A percentile compares a stretch with the other conserved stretches of the same genome.
Evolutionary conservation across 306 rosid genomes (phyloP).

Genomic region (Ziziphus jujuba): DNA sequence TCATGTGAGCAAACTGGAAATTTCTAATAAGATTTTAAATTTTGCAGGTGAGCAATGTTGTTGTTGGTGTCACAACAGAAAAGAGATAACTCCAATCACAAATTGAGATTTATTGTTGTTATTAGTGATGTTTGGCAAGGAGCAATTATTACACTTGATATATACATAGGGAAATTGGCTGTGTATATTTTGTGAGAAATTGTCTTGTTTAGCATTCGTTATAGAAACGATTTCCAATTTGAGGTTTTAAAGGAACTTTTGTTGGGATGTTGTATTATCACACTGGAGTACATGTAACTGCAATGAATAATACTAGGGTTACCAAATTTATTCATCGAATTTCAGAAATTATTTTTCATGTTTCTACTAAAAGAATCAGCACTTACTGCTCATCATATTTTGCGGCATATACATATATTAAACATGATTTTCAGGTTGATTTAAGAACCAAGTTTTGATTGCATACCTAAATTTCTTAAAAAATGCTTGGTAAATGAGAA

Average conservation of each 20-base stretch:
- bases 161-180: slow-evolving; percentile 28
- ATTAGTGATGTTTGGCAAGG: slow-evolving; percentile 6
- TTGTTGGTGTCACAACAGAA: slow-evolving; percentile 86
- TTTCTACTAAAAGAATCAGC: too few species aligned
- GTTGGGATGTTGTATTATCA: not conserved
- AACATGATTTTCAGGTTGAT: too few species aligned
- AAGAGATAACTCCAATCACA: slow-evolving; percentile 47
- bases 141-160: slow-evolving; percentile 10
- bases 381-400: too few species aligned
- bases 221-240: slow-evolving; percentile 16
- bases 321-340: too few species aligned
- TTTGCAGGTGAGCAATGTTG: slow-evolving; percentile 95
- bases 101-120: not conserved
- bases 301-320: too few species aligned
- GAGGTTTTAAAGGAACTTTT: slow-evolving; percentile 11
- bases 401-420: too few species aligned
- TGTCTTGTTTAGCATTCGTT: slow-evolving; percentile 20
- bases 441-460: too few species aligned
- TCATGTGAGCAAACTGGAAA: slow-evolving; percentile 14
- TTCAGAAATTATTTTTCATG: too few species aligned
- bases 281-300: too few species aligned
- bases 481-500: too few species aligned
- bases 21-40: slow-evolving; percentile 20
- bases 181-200: slow-evolving; percentile 29
- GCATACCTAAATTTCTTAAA: too few species aligned